phyloP scores from a whole-genome alignment of 2,329 filamentous ascomycete species.

The Botrytis hyacinthi region DNA sequence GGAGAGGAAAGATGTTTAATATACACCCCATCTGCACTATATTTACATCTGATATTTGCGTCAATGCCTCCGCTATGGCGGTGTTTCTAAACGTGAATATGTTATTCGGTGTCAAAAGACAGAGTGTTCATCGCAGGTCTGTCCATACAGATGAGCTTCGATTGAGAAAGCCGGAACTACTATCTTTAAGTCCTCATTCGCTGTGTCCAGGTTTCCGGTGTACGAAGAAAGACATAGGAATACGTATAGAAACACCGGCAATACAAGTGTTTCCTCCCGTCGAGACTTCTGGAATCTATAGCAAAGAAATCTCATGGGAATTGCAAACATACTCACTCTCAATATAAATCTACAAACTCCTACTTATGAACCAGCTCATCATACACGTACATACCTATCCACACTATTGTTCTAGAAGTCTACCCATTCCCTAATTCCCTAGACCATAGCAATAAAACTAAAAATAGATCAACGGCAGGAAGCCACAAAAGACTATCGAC shows the following conservation, averaged over 20 bases:
- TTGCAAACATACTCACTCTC: neutral
- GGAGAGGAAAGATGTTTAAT: neutral
- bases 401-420: neutral
- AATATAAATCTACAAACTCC: neutral
- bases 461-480: neutral
- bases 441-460: neutral
- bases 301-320: neutral
- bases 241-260: neutral
- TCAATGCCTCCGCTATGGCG: rapidly evolving
- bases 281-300: neutral
- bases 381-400: neutral
- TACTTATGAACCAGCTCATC: neutral
- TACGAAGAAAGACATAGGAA: neutral
- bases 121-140: neutral
- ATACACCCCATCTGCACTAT: neutral
- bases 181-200: neutral
- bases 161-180: neutral
- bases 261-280: neutral
- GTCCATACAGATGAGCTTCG: neutral
- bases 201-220: neutral
- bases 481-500: neutral
- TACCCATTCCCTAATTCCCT: too few species aligned
- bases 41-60: neutral
- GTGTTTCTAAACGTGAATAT: neutral
- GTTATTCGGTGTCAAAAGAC: neutral